Conservation (phyloP, 192 early-diverging fungal genomes). For the Entomortierella lignicola region DNA sequence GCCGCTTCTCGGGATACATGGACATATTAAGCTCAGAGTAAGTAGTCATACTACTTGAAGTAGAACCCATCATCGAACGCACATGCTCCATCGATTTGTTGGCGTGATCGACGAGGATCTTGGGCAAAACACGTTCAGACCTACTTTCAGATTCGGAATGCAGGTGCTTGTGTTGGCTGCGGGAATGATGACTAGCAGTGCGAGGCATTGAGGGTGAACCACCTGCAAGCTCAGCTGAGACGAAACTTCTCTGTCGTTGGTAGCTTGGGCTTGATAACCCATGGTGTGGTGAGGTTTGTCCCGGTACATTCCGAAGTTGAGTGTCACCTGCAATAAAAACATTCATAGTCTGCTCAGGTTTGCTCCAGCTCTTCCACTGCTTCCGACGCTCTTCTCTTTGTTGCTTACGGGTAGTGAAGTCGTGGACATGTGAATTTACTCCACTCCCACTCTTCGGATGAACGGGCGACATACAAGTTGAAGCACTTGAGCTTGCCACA, state of each 20-base stretch:
- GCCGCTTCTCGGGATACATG: slow-evolving; percentile 42
- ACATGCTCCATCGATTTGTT: slow-evolving; percentile 33
- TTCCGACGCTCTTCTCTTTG: slow-evolving; percentile 30
- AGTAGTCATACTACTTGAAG: not conserved
- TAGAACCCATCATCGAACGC: slow-evolving; percentile 3
- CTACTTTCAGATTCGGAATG: slow-evolving; percentile 5
- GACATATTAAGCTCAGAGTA: slow-evolving; percentile 9
- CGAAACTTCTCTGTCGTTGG: slow-evolving; percentile 12
- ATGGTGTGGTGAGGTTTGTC: slow-evolving; percentile 20
- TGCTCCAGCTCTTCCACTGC: slow-evolving; percentile 64
- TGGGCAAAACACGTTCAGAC: slow-evolving; percentile 14
- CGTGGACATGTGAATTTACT: not conserved
- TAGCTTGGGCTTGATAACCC: not conserved
- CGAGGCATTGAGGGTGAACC: not conserved
- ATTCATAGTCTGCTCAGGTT: slow-evolving; percentile 25
- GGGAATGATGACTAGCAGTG: slow-evolving; percentile 4
- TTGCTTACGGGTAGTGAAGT: not conserved
- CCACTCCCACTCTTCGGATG: slow-evolving; percentile 8
- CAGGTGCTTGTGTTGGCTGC: not conserved
- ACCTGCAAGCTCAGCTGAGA: slow-evolving; percentile 12
- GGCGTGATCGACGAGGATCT: slow-evolving; percentile 15
- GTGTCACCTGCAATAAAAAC: slow-evolving; percentile 20
- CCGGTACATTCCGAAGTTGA: slow-evolving; percentile 1
- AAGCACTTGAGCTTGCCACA: not conserved
- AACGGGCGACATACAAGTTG: slow-evolving; percentile 17